phyloP scores from a whole-genome alignment of 1,284 basidiomycete species.

The Trichosporon ovoides region DNA sequence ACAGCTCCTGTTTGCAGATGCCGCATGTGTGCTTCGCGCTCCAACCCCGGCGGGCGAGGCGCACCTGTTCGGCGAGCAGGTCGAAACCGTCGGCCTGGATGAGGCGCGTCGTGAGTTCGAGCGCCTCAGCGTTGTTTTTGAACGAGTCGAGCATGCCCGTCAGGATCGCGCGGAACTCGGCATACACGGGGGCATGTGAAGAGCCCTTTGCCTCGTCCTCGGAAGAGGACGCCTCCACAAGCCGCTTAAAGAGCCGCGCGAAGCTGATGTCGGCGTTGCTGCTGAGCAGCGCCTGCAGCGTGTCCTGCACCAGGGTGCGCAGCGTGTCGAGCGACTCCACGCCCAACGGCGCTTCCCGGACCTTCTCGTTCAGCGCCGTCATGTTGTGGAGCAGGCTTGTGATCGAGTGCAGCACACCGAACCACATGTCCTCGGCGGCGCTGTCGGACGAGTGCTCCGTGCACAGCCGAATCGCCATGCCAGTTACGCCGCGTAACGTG shows the following conservation, averaged over 20 bases:
- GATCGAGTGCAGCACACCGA: constrained; percentile 71
- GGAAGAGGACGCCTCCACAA: constrained; percentile 58
- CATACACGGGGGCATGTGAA: constrained; percentile 57
- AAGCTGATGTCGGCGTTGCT: constrained; percentile 81
- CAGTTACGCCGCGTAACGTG: constrained; percentile 10
- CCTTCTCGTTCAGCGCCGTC: constrained; percentile 42
- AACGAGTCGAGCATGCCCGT: constrained; percentile 93
- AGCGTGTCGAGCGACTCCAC: constrained; percentile 52
- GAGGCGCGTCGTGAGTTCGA: constrained; percentile 79
- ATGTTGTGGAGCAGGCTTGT: constrained; percentile 71
- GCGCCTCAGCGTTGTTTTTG: constrained; percentile 80
- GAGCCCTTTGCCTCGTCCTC: not conserved
- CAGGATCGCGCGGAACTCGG: constrained; percentile 84
- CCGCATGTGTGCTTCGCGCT: not conserved
- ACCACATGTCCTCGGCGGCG: constrained; percentile 83
- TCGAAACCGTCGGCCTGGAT: constrained; percentile 77
- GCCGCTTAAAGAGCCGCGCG: constrained; percentile 80
- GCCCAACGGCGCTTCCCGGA: constrained; percentile 15
- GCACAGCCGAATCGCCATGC: constrained; percentile 62
- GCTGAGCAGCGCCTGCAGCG: constrained; percentile 77
- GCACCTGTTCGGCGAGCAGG: constrained; percentile 55
- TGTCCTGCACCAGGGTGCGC: constrained; percentile 72
- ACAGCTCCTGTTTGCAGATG: not conserved
- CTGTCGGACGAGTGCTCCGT: constrained; percentile 56
- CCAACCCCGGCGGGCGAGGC: constrained; percentile 24